phyloP scores from a whole-genome alignment of 2,329 filamentous ascomycete genomes.

The Orbilia brochopaga region DNA sequence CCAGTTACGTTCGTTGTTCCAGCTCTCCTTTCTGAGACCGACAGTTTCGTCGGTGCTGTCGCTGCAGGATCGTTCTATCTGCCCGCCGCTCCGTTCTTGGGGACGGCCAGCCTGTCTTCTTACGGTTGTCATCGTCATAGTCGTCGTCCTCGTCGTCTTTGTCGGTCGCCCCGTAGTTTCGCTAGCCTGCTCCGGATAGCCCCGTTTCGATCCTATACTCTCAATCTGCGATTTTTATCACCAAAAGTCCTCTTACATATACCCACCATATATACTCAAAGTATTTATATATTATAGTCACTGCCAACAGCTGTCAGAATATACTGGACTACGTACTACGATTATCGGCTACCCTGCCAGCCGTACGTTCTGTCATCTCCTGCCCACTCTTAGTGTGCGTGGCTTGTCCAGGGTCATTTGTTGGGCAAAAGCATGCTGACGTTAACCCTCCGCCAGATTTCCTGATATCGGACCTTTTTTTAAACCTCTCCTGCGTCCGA shows the following conservation, averaged over 20 bases:
- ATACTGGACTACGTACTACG: too few species aligned
- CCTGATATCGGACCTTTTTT: slow-evolving; percentile 1
- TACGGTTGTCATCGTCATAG: neutral
- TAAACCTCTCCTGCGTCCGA: neutral
- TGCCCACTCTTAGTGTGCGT: neutral
- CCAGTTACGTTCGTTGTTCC: neutral
- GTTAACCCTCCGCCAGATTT: slow-evolving; percentile 1
- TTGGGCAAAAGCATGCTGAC: neutral
- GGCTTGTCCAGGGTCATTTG: neutral
- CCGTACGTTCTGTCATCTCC: neutral
- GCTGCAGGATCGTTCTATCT: neutral
- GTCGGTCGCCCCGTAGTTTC: neutral
- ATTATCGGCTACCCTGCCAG: neutral
- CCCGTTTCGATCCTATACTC: neutral
- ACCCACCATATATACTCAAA: neutral
- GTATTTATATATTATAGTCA: neutral
- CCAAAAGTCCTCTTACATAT: neutral
- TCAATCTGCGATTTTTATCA: neutral
- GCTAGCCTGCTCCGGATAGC: slow-evolving; percentile 1
- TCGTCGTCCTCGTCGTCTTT: neutral
- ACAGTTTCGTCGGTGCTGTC: neutral
- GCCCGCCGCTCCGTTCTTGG: neutral
- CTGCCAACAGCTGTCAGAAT: neutral
- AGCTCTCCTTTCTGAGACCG: neutral
- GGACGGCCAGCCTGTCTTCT: neutral